Conservation (phyloP, 2,329 filamentous ascomycete species). For the Penicillium glabrum region DNA sequence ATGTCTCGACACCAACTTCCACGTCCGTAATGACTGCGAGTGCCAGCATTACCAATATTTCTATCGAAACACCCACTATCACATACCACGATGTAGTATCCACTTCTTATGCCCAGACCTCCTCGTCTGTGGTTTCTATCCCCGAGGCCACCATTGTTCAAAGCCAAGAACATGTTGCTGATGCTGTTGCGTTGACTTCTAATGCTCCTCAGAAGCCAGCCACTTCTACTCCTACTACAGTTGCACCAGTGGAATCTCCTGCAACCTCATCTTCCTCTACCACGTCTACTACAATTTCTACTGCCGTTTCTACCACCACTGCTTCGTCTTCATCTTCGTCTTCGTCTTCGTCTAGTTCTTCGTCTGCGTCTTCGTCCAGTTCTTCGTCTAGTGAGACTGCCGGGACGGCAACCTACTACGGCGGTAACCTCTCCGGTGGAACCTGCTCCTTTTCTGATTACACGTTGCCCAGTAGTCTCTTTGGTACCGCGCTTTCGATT, state of each 20-base stretch:
- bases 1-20: neutral
- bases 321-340: neutral
- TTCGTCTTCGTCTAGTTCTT: neutral
- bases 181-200: neutral
- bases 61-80: neutral
- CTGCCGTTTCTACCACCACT: neutral
- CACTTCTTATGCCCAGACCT: neutral
- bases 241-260: neutral
- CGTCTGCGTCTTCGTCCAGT: neutral
- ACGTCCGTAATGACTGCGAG: neutral
- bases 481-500: slow-evolving; percentile 61
- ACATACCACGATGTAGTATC: neutral
- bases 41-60: neutral
- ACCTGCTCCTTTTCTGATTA: slow-evolving; percentile 65
- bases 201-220: neutral
- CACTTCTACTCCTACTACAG: neutral
- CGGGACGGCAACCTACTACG: slow-evolving; percentile 55
- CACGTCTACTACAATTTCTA: neutral
- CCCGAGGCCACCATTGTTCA: neutral
- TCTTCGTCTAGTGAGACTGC: slow-evolving; percentile 18
- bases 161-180: neutral
- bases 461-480: slow-evolving; percentile 57
- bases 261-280: slow-evolving; percentile 4
- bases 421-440: slow-evolving; percentile 59
- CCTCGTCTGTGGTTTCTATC: neutral